Base-by-base conservation (phyloP, 2,329 filamentous ascomycete species). In the Monosporascus sp. region DNA sequence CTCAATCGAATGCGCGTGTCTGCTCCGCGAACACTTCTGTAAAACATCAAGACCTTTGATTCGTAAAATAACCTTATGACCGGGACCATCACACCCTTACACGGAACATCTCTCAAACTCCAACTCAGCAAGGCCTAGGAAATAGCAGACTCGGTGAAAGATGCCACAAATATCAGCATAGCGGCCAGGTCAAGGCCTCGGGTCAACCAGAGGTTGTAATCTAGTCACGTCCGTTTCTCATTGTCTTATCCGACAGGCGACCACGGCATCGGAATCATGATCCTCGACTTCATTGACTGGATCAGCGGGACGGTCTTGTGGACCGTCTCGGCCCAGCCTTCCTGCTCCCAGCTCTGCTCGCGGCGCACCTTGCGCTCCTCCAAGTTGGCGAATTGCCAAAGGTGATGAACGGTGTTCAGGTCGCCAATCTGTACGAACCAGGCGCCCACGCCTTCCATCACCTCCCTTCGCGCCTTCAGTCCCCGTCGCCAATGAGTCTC, bases 391-490 rank as follows among this genome's bases (percentile, higher is more conserved):
- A 97, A 99, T 70, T 99, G 94, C 94, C 94, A 99, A 22, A 99
- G 80, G 70, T 97, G 93, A 72, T 99, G 92, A 37, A 99, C 94
- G 0, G 91, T 97, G 76, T 99, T 99, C 58, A 99, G 79, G 51
- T 97, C 93, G 56, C 94, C 94, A 65, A 99, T 93, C 75, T 99
- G 94, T 41, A 97, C 93, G 66, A 99, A 99, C 94, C 94, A 99
- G 7, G 94, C 94, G 35, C 93, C 92, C 1, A 96, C 92, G 15
- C 94, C 94, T 73, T 99, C 94, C 94, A 99, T 99, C 52, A 97
- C 93, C 73, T 97, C 91, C 49, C 91, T 84, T 50, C 94, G 84
- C 2, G 94, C 94, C 72, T 89, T 89, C 51, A 99, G 81, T 26
- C 94, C 94, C 59, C 90, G 86, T 56, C 95, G 84, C 94, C 94